These are phyloP conservation scores for Phlebiopsis flavidoalba DNA, from an alignment of 768 basidiomycete genomes.

Conservation along the genomic window DNA sequence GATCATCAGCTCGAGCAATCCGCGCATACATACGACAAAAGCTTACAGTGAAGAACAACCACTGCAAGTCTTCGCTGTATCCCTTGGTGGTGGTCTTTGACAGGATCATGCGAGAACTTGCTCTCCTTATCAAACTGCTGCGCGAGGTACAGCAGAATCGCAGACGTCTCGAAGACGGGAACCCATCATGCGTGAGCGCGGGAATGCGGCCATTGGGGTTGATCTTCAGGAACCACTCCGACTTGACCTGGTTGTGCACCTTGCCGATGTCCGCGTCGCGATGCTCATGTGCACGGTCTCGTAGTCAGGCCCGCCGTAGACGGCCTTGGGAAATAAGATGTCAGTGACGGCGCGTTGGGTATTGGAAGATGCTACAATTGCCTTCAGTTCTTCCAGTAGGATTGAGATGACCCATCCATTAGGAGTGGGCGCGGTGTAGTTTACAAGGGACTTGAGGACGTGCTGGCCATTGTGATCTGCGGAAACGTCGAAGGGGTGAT, in stretches of 20 bases:
- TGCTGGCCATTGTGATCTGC: not conserved
- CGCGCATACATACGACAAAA: conserved; percentile 13
- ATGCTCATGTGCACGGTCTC: not conserved
- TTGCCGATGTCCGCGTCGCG: conserved; percentile 48
- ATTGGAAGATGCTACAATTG: conserved; percentile 22
- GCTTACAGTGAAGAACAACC: conserved; percentile 77
- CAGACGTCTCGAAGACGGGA: conserved; percentile 72
- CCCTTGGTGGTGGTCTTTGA: conserved; percentile 47
- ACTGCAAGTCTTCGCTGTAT: conserved; percentile 72
- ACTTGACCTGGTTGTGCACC: conserved; percentile 38
- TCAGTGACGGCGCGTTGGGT: conserved; percentile 43
- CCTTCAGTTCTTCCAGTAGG: conserved; percentile 55
- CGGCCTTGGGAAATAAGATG: not conserved
- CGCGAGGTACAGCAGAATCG: conserved; percentile 78
- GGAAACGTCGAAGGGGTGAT: too few species aligned
- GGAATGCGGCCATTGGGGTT: conserved; percentile 43
- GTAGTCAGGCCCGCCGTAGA: conserved; percentile 1
- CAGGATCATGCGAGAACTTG: conserved; percentile 60
- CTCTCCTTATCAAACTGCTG: conserved; percentile 76
- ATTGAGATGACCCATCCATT: conserved; percentile 51
- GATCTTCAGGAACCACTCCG: conserved; percentile 31
- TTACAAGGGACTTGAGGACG: conserved; percentile 12
- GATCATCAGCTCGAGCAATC: not conserved
- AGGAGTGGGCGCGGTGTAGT: conserved; percentile 40
- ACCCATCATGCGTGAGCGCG: conserved; percentile 45